Evolutionary conservation across 1,139 yeast species (phyloP), one percentile per base, ranked within the genome.

Genomic region (Tardiomyces depauwii): DNA sequence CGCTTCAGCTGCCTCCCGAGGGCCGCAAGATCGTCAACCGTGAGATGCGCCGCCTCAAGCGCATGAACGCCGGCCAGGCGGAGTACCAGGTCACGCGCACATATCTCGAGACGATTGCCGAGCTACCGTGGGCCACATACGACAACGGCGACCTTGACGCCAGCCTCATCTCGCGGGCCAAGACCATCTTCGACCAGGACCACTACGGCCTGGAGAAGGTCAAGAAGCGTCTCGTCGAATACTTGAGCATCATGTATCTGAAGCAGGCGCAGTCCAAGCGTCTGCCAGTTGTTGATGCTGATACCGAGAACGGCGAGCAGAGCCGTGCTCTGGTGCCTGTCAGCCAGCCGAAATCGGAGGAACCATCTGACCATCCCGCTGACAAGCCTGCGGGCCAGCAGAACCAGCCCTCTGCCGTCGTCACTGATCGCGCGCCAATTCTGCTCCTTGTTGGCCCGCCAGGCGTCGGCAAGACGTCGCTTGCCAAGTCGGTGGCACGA

Each of bases 381-480:
- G n/a, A n/a, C n/a, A n/a, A n/a, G n/a, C n/a, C n/a, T n/a, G n/a
- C n/a, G n/a, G 25, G 7, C 25, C 4, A 21, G 25, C 25, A 4
- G 25, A 21, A 21, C 25, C 5, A 4, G 16, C 11, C 36, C 10
- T 14, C 16, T 4, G 36, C 36, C 5, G 36, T 30, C 36, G 36
- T 30, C 36, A 30, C 36, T 5, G 93, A 88, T 18, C 93, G 87
- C 59, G 97, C 96, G 61, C 88, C 88, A 64, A 91, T 91, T 48
- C 72, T 91, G 48, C 88, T 97, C 69, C 70, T 89, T 49, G 88
- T 88, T 2, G 96, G 96, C 0, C 96, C 96, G 10, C 96, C 96
- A 0, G 96, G 96, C 42, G 95, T 88, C 7, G 96, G 96, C 39
- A 88, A 88, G 61, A 88, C 96, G 0, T 85, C 95, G 2, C 71